Base-by-base conservation (phyloP, 2,329 filamentous ascomycete genomes). In the Botrytis tulipae region DNA sequence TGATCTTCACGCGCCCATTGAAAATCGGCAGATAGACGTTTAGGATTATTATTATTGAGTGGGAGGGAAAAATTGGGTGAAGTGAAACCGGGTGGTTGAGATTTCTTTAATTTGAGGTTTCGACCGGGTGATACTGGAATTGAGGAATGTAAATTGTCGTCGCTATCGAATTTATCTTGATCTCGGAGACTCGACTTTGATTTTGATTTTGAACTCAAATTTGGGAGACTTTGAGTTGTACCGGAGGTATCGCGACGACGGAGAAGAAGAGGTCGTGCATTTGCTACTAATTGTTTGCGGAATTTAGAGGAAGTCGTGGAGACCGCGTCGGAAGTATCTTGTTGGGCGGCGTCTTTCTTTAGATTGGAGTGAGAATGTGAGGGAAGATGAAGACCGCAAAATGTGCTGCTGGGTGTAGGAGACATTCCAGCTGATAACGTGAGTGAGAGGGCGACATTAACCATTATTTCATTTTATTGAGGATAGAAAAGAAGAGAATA, bases 1-100 rank as follows among this genome's bases (percentile, higher is more conserved):
- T 78, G 77, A 73, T 78, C 77, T 40, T 77, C 73, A 70, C 78
- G 61, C 32, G 77, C 77, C 77, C 76, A 78, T 60, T 75, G 59
- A 60, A 75, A 76, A 29, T 75, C 65, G 20, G 73, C 63, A 1
- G 70, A 73, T 67, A 20, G 37, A 22, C 63, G 32, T 72, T 40
- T 35, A 7, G 70, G 61, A 46, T 67, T 67, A n/a, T 67, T 67
- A 16, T 72, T 72, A 37, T 67, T 72, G 37, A 54, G 48, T 10
- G 61, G 70, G 8, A 66, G 42, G 25, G 65, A 67, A 29, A 67
- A 67, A n/a, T 54, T 67, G 44, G 65, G 46, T 10, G 63, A 51
- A 32, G 1, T 37, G 22, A 44, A 51, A 22, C 22, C 44, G 8
- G 63, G 63, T 10, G 65, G 32, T 67, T 67, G 65, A 4, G 65